Conservation (phyloP, 352 stramenopile species). For the Phytopythium helicoides region DNA sequence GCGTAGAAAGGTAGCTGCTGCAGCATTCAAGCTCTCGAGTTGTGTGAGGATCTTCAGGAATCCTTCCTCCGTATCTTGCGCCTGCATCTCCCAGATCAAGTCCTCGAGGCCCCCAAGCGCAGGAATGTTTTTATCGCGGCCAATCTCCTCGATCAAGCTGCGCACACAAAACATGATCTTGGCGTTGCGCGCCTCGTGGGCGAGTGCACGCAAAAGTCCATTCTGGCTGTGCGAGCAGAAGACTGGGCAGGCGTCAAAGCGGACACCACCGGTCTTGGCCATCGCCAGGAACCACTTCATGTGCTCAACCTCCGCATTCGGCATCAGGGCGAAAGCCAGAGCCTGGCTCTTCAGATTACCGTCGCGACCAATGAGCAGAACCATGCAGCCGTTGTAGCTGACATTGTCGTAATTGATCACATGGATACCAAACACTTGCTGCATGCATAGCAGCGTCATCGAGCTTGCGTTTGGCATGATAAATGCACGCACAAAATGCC, state of each 20-base stretch:
- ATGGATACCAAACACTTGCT: slow-evolving; percentile 71
- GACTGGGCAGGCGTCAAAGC: slow-evolving; percentile 48
- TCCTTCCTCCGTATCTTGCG: slow-evolving; percentile 49
- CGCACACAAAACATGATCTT: slow-evolving; percentile 76
- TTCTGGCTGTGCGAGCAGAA: slow-evolving; percentile 64
- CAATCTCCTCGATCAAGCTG: slow-evolving; percentile 64
- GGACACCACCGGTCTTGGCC: slow-evolving; percentile 44
- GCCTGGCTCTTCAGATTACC: slow-evolving; percentile 68
- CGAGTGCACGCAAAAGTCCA: slow-evolving; percentile 51
- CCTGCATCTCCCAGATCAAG: slow-evolving; percentile 61
- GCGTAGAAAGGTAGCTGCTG: slow-evolving; percentile 53
- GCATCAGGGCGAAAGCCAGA: slow-evolving; percentile 65
- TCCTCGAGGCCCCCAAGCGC: slow-evolving; percentile 53
- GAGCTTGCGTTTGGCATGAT: slow-evolving; percentile 61
- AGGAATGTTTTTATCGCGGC: slow-evolving; percentile 76
- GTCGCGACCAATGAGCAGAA: slow-evolving; percentile 62
- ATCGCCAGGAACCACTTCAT: slow-evolving; percentile 74
- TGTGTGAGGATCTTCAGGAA: slow-evolving; percentile 50
- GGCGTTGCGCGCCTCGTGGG: slow-evolving; percentile 41
- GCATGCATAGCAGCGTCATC: slow-evolving; percentile 43
- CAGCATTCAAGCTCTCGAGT: slow-evolving; percentile 50
- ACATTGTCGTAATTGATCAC: slow-evolving; percentile 67
- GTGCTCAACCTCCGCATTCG: slow-evolving; percentile 59
- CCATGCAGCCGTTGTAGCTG: slow-evolving; percentile 65
- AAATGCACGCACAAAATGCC: slow-evolving; percentile 71